Percentiles rank a stretch among this genome's conserved stretches.
phyloP scores from a whole-genome alignment of 768 basidiomycete genomes.

The Crassisporium funariophilum region DNA sequence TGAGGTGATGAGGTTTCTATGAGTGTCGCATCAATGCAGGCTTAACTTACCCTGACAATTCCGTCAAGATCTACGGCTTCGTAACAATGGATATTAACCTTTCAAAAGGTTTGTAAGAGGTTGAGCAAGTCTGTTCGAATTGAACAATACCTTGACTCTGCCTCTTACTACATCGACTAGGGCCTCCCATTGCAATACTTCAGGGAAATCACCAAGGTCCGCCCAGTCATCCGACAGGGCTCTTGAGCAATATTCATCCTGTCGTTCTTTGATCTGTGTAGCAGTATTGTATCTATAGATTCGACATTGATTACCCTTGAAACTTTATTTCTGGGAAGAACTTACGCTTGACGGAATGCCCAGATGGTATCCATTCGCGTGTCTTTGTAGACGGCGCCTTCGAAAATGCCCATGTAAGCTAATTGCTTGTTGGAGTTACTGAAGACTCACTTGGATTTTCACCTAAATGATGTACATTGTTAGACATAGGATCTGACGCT shows the following conservation, averaged over 20 bases:
- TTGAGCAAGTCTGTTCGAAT: neutral
- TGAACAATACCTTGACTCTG: conserved; percentile 59
- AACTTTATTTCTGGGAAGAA: neutral
- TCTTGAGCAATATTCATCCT: conserved; percentile 66
- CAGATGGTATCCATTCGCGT: conserved; percentile 73
- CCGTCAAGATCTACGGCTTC: conserved; percentile 71
- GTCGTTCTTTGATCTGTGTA: conserved; percentile 60
- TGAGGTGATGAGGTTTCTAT: conserved; percentile 22
- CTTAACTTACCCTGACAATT: conserved; percentile 61
- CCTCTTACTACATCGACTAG: conserved; percentile 79
- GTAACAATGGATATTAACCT: conserved; percentile 61
- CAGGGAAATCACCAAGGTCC: conserved; percentile 60
- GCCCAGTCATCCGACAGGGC: conserved; percentile 50
- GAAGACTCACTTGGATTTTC: conserved; percentile 52
- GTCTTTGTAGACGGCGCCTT: conserved; percentile 40
- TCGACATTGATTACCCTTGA: neutral
- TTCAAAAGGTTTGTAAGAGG: neutral
- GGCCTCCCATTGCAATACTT: conserved; percentile 77
- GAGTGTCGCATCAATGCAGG: neutral
- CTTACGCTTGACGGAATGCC: conserved; percentile 67
- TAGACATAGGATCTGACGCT: neutral
- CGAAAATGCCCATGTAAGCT: neutral
- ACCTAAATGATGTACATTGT: conserved; percentile 31
- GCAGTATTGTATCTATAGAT: conserved; percentile 61
- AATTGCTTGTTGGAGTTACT: neutral